Conservation (phyloP, 139 green algal genomes). For the Chlorella ohadii region DNA sequence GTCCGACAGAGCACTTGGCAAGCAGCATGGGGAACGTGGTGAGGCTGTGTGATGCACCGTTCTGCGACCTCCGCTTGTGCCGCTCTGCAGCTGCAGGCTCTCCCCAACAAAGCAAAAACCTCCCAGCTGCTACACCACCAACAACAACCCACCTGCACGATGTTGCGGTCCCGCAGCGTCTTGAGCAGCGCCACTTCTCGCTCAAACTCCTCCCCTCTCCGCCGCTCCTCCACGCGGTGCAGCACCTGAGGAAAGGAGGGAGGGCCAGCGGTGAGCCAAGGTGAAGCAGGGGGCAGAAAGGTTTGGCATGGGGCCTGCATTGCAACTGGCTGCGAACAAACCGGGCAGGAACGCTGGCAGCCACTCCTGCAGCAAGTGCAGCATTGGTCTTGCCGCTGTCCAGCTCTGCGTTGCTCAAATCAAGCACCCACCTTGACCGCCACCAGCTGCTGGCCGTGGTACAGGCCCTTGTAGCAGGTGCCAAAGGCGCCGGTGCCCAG, state of each 20-base stretch:
- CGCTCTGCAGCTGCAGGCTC: too few relatives aligned
- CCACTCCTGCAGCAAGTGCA: too few relatives aligned
- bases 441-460: slow-evolving; percentile 75
- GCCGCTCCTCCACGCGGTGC: slow-evolving; percentile 36
- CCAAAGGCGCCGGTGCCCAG: slow-evolving; percentile 56
- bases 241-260: slow-evolving; percentile 6
- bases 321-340: too few relatives aligned
- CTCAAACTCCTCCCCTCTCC: slow-evolving; percentile 37
- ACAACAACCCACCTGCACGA: slow-evolving; percentile 35
- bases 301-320: too few relatives aligned
- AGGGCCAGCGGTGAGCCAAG: neutral
- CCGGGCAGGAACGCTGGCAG: too few relatives aligned
- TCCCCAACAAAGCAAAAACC: too few relatives aligned
- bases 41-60: too few relatives aligned
- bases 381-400: too few relatives aligned
- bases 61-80: too few relatives aligned
- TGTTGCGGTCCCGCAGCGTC: slow-evolving; percentile 41
- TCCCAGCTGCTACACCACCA: neutral
- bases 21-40: too few relatives aligned
- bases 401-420: too few relatives aligned
- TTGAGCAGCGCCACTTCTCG: slow-evolving; percentile 49
- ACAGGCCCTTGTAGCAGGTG: slow-evolving; percentile 73
- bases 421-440: slow-evolving; percentile 74
- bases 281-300: neutral
- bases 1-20: too few relatives aligned